These are phyloP conservation scores for Podaxis sp. DNA, from an alignment of 768 basidiomycete genomes.

Conservation along the genomic window DNA sequence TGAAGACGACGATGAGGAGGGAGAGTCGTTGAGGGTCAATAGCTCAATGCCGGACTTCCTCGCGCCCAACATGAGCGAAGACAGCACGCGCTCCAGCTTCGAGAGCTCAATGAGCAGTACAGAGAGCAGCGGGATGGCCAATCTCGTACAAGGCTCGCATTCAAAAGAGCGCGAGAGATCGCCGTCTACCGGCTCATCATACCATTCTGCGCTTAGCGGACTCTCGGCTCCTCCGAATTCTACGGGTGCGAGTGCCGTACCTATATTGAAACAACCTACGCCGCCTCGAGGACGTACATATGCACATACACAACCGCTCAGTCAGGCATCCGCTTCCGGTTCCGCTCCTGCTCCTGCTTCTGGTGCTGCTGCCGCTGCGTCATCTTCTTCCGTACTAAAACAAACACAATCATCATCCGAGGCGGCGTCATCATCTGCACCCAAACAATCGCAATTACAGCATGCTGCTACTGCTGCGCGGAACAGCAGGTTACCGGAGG, in stretches of 20 bases:
- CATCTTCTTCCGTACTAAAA: background rate
- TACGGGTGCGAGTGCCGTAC: background rate
- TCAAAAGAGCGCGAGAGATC: background rate
- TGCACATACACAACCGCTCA: background rate
- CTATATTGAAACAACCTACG: conserved; percentile 11
- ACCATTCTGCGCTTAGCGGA: conserved; percentile 11
- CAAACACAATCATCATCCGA: background rate
- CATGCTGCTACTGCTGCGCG: background rate
- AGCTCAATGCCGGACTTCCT: background rate
- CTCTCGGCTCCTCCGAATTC: conserved; percentile 5
- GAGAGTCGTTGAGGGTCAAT: conserved; percentile 11
- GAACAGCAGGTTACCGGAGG: conserved; percentile 18
- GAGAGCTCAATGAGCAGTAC: conserved; percentile 20
- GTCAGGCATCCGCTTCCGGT: background rate
- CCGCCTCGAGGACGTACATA: conserved; percentile 4
- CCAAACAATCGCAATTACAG: background rate
- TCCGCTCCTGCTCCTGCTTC: background rate
- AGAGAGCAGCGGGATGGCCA: background rate
- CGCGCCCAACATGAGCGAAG: background rate
- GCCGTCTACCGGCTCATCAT: conserved; percentile 10
- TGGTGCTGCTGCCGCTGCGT: background rate
- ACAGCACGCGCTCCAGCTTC: conserved; percentile 17
- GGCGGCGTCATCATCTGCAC: background rate
- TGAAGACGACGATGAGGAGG: conserved; percentile 34
- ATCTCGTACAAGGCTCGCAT: background rate